Conservation (phyloP, 2,329 filamentous ascomycete species). For the Cryphonectria carpinicola region DNA sequence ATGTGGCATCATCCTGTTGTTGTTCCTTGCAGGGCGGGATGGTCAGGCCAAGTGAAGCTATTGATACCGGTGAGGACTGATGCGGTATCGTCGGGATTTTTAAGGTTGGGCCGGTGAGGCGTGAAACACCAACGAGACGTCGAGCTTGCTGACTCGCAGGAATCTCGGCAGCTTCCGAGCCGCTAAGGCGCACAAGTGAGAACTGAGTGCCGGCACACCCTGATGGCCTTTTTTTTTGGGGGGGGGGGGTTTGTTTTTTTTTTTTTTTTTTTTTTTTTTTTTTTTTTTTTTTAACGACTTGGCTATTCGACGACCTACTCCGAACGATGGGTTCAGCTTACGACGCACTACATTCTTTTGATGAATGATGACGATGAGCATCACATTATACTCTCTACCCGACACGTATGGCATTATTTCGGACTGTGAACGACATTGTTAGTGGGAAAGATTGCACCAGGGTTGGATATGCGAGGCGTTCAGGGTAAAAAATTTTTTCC, state of each 20-base stretch:
- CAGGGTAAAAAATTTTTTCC: neutral
- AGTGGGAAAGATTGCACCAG: neutral
- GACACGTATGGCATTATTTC: neutral
- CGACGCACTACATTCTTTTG: neutral
- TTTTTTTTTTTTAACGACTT: neutral
- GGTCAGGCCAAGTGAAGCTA: conserved; percentile 21
- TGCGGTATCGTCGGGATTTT: conserved; percentile 15
- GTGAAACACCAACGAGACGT: conserved; percentile 19
- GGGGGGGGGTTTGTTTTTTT: no score
- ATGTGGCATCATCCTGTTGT: conserved; percentile 16
- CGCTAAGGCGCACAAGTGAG: conserved; percentile 11
- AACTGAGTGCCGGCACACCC: conserved; percentile 12
- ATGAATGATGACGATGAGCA: neutral
- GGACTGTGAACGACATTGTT: neutral
- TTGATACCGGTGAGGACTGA: conserved; percentile 26
- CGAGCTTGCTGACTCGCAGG: conserved; percentile 10
- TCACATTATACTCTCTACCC: neutral
- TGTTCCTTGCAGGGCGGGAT: conserved; percentile 27
- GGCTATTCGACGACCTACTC: neutral
- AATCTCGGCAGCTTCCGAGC: conserved; percentile 27
- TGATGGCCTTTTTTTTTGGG: no score
- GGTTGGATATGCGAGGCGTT: conserved; percentile 6
- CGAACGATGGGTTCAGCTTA: neutral
- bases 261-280: no score
- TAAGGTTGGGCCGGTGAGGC: conserved; percentile 16